Base-by-base conservation (phyloP, 1,284 basidiomycete genomes). In the Ustilago esculenta region DNA sequence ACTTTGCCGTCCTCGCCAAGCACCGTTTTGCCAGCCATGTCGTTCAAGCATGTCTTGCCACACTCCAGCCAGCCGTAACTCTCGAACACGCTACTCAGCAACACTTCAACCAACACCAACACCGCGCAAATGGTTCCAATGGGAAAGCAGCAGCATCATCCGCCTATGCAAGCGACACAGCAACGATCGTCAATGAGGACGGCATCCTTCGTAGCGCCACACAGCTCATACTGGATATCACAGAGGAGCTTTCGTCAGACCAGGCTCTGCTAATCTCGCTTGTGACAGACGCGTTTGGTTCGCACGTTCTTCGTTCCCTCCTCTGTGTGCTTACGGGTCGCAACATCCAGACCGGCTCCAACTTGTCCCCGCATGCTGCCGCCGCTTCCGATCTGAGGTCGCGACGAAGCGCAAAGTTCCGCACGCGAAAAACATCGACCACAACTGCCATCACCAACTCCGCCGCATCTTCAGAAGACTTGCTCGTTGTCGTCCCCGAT, bases 1-100 rank as follows among this genome's bases (percentile, higher is more conserved):
- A 67, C 52, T 72, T 72, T 36, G 41, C 52, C 11, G 53, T 46
- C 5, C 60, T 81, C 8, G 57, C 76, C 18, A 56, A 53, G 12
- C 80, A 81, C 43, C 56, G 80, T n/a, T 81, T 76, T 36, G 80
- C 75, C 23, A 79, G 76, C 3, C 80, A 81, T 61, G 77, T 81
- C 18, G 52, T 74, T 4, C 72, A 79, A 27, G 50, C 74, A 4
- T 56, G 60, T 30, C 69, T 79, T 15, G 35, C 44, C 10, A 54
- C 68, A 5, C 66, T 79, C 14, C 75, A 77, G 36, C 51, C 46
- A 1, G 59, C 53, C 21, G 46, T 75, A 20, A 61, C 69, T 4
- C 46, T 68, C 32, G 56, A 68, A 30, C 59, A 57, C 17, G 63
- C 45, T 4, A 30, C 48, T 3, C 37, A 51, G 3, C 46, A 64